A percentile compares a stretch with the other conserved stretches of the same genome.
Conservation (phyloP, 257 asterid species). For the Handroanthus guayacan region DNA sequence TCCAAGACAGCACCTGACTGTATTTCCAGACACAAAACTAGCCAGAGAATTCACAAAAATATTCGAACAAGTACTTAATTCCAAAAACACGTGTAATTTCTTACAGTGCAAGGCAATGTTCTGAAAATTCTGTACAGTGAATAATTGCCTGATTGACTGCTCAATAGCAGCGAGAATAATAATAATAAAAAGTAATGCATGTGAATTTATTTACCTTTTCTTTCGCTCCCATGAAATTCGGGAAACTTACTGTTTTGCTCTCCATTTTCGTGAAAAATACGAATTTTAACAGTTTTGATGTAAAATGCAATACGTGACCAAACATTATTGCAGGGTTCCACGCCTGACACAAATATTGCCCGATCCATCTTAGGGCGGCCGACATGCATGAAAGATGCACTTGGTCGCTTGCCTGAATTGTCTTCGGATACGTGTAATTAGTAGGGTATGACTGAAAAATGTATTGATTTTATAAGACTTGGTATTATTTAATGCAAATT, state of each 20-base stretch:
- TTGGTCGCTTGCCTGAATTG: neutral
- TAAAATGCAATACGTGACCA: neutral
- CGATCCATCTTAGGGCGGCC: neutral
- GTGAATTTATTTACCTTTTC: neutral
- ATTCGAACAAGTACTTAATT: no score
- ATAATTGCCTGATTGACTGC: constrained; percentile 6
- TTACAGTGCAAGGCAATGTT: neutral
- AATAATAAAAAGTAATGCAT: neutral
- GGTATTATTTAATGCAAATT: no score
- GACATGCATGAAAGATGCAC: constrained; percentile 23
- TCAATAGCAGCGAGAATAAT: neutral
- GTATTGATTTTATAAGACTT: no score
- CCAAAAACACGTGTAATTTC: neutral
- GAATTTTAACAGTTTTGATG: neutral
- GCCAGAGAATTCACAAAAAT: no score
- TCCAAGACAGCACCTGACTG: no score
- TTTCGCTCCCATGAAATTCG: neutral
- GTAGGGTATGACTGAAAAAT: no score
- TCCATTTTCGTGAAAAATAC: neutral
- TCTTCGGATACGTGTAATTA: no score
- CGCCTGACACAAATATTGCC: constrained; percentile 12
- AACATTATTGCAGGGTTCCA: neutral
- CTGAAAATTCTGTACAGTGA: neutral
- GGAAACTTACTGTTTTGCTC: neutral
- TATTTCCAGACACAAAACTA: no score